Evolutionary conservation across 306 rosid species (phyloP), one percentile per base, ranked within the genome.

Genomic region (Ceratonia siliqua): DNA sequence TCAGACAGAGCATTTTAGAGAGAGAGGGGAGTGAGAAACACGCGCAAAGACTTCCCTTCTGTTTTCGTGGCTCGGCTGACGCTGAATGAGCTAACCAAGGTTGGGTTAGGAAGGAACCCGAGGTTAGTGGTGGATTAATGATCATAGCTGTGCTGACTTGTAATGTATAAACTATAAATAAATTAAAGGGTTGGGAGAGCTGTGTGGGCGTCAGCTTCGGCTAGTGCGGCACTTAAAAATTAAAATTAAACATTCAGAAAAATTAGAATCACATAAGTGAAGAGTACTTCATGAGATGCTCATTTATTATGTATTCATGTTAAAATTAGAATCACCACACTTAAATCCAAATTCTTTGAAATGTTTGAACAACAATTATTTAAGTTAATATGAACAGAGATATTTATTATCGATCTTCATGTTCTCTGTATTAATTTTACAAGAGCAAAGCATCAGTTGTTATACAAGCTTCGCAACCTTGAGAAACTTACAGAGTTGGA

Each of bases 401-500:
- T 53, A 28, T 57, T 63, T 57, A 41, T 15, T 42, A 18, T 30
- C 57, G 72, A 64, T 18, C 4, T 25, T 53, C 25, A 8, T n/a
- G 49, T 33, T 6, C 38, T 52, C 24, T 61, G 45, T 66, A 21
- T 72, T 54, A n/a, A 69, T 66, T 87, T 72, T 55, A 6, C 86
- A 95, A 98, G 94, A 85, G 87, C 98, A 35, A 92, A 91, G 86
- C 86, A 83, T 53, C 89, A 92, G 80, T 86, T 92, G 49, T 42
- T 92, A 75, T 84, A 82, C 82, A 92, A 95, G 85, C 99, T 92
- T 66, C 73, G 97, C 6, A 81, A 96, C 72, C 90, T 95, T 24
- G 99, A 95, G 90, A 90, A 84, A 79, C 87, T 95, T n/a, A 96
- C 98, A 1, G 96, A 74, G 66, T 76, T 92, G 43, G 97, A 95